Evolutionary conservation across 2,329 filamentous ascomycete genomes (phyloP), one percentile per base, ranked within the genome.

Genomic region (Phyllosticta ampelicida): DNA sequence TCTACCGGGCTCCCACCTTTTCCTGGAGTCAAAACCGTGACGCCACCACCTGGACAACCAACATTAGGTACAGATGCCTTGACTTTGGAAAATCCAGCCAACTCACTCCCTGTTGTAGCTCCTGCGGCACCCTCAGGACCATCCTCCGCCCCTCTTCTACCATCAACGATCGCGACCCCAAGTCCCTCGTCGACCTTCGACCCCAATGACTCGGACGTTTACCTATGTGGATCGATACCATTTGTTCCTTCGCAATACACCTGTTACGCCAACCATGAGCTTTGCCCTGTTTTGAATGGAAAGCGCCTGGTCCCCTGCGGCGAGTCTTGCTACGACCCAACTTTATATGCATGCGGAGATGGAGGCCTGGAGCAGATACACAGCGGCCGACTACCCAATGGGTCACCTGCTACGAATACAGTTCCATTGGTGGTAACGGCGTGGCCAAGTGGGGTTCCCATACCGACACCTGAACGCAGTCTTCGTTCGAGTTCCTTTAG

Each of bases 181-280:
- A 44, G 36, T n/a, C 36, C 36, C 2, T 3, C 36, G 13, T n/a
- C 36, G 2, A 44, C 36, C 13, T 44, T 44, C n/a, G 16, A 44
- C 16, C 36, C 36, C 36, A 44, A 44, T 5, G 36, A 44, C 13
- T 44, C 36, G 16, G 36, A 44, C n/a, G 16, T 59, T 30, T 55
- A 48, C 11, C 19, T 49, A 16, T 59, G 57, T 5, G 57, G 57
- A 13, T 48, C 49, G 18, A 28, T n/a, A 16, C 48, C 53, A 1
- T 59, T 55, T 30, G 44, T 28, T 10, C 57, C 53, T 9, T 55
- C 53, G 2, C 48, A 59, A 13, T 59, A 59, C 48, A 59, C 53
- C 8, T 59, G 57, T 18, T 59, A 52, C 48, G 53, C 54, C 18
- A 53, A 36, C 18, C 48, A 53, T 18, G 44, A 36, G 1, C 53